These are phyloP conservation scores for Prunus yedoensis DNA, from an alignment of 331 rosid species.

Conservation along the genomic window DNA sequence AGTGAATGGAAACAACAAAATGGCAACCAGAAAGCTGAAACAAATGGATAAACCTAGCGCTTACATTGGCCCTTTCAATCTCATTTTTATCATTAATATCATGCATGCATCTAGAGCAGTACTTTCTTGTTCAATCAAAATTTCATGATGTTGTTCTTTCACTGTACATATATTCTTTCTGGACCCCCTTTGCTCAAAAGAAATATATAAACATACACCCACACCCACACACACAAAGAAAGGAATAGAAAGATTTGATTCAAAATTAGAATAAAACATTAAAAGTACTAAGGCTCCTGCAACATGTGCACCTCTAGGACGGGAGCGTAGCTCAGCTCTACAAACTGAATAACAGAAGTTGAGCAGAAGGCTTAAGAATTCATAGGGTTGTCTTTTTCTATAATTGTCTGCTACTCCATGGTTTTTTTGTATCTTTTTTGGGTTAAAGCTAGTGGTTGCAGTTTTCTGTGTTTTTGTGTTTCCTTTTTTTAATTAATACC, in stretches of 20 bases:
- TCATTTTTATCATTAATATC: not conserved
- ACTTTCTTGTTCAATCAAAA: not conserved
- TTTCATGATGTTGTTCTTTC: not conserved
- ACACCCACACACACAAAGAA: not conserved
- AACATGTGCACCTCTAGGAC: not conserved
- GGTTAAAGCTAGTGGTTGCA: too few relatives aligned
- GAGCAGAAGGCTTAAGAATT: constrained; percentile 16
- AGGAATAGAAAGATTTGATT: too few relatives aligned
- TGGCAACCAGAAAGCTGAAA: not conserved
- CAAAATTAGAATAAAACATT: not conserved
- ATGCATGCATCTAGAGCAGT: not conserved
- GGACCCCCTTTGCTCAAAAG: not conserved
- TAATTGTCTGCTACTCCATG: too few relatives aligned
- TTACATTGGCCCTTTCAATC: constrained; percentile 1
- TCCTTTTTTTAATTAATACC: too few relatives aligned
- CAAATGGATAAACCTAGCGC: not conserved
- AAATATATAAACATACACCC: not conserved
- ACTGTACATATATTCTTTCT: not conserved
- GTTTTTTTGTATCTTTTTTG: too few relatives aligned
- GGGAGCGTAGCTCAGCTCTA: not conserved
- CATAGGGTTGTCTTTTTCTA: too few relatives aligned
- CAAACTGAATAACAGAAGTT: not conserved
- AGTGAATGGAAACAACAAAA: constrained; percentile 6
- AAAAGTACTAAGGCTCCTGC: not conserved
- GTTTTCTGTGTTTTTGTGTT: too few relatives aligned